phyloP scores from a whole-genome alignment of 352 stramenopile species.

The Pythium vanterpoolii region DNA sequence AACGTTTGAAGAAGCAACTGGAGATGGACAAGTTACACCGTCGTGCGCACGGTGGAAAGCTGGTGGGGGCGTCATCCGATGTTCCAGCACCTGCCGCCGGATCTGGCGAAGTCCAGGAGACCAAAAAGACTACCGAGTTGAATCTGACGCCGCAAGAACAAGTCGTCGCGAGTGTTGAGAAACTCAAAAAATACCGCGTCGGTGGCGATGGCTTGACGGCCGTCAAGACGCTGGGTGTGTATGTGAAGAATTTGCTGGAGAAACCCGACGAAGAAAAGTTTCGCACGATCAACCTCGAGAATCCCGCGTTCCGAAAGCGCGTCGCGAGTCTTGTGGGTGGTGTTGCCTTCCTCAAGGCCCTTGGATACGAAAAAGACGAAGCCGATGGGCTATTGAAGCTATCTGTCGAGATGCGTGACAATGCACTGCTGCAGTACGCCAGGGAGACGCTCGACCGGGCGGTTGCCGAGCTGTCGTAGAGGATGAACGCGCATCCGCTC shows the following conservation, averaged over 20 bases:
- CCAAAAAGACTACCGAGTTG: constrained; percentile 29
- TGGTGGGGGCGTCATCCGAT: constrained; percentile 68
- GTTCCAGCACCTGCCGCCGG: constrained; percentile 17
- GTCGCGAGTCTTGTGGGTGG: constrained; percentile 83
- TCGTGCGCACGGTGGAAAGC: constrained; percentile 73
- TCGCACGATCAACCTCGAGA: constrained; percentile 88
- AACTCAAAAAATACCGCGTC: constrained; percentile 85
- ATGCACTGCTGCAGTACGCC: constrained; percentile 63
- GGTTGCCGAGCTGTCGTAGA: constrained; percentile 61
- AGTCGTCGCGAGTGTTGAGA: constrained; percentile 67
- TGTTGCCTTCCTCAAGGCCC: constrained; percentile 75
- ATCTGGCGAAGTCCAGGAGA: not conserved
- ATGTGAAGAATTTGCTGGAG: constrained; percentile 85
- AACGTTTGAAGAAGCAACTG: constrained; percentile 85
- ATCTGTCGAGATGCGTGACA: constrained; percentile 52
- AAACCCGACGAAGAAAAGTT: constrained; percentile 90
- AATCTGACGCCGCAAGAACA: constrained; percentile 60
- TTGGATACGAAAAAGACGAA: constrained; percentile 90
- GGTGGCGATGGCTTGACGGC: constrained; percentile 75
- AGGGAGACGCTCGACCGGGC: constrained; percentile 48
- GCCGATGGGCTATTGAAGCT: constrained; percentile 63
- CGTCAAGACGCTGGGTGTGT: constrained; percentile 84
- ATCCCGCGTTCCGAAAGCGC: constrained; percentile 87
- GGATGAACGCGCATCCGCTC: not conserved
- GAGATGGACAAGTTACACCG: constrained; percentile 91